These are phyloP conservation scores for Trametes maxima DNA, from an alignment of 768 basidiomycete genomes.

Conservation along the genomic window DNA sequence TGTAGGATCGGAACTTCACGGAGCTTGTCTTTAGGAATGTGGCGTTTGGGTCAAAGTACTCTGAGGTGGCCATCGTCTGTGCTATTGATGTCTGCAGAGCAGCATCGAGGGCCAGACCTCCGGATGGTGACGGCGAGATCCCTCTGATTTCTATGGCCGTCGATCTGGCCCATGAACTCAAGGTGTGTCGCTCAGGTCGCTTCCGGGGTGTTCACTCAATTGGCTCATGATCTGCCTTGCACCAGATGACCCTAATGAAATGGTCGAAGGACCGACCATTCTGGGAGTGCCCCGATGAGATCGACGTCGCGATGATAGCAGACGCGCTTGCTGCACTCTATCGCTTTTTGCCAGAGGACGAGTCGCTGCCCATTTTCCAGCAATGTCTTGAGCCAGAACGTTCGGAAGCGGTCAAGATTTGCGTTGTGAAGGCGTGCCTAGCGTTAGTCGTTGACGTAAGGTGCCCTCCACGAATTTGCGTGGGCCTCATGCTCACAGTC, in stretches of 20 bases:
- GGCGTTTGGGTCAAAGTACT: conserved; percentile 45
- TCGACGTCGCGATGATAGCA: conserved; percentile 74
- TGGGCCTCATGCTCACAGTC: conserved; percentile 22
- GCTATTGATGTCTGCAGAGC: conserved; percentile 78
- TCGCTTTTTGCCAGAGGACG: conserved; percentile 66
- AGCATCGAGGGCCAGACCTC: conserved; percentile 50
- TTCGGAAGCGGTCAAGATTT: conserved; percentile 79
- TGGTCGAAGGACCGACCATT: conserved; percentile 51
- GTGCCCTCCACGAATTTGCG: not conserved
- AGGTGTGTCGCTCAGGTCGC: conserved; percentile 43
- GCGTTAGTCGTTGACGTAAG: conserved; percentile 67
- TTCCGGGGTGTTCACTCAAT: conserved; percentile 9
- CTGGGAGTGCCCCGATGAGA: conserved; percentile 71
- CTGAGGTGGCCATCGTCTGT: conserved; percentile 71
- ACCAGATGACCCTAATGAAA: conserved; percentile 33
- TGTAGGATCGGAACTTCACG: conserved; percentile 55
- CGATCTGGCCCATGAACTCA: conserved; percentile 81
- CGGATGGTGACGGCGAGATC: conserved; percentile 50
- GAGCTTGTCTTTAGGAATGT: conserved; percentile 66
- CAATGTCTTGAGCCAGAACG: conserved; percentile 74
- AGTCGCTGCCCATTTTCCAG: conserved; percentile 60
- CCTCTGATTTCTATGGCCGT: conserved; percentile 65
- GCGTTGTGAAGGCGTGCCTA: conserved; percentile 72
- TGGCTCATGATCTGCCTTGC: not conserved
- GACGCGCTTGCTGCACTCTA: conserved; percentile 75